These are phyloP conservation scores for Serendipita indica DNA, from an alignment of 768 basidiomycete genomes.

Conservation along the genomic window DNA sequence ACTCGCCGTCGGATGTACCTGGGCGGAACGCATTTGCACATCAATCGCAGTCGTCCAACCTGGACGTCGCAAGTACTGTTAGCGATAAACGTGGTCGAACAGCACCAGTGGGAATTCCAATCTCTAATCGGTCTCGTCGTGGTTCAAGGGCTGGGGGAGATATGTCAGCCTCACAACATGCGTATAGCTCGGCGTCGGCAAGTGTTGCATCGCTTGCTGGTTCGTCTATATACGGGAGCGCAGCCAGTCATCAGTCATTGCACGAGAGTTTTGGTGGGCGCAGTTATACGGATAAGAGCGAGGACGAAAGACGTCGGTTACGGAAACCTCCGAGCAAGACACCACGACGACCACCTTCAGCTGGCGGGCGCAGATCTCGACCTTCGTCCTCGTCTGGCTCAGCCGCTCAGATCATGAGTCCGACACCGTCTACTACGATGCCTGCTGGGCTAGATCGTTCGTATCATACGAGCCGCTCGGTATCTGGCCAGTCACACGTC, in stretches of 20 bases:
- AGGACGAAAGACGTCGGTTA: not conserved
- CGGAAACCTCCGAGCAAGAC: not conserved
- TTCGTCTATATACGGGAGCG: slow-evolving; percentile 3
- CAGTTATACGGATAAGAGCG: not conserved
- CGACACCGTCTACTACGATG: not conserved
- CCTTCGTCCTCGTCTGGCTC: not conserved
- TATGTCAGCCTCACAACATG: not conserved
- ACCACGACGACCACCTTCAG: not conserved
- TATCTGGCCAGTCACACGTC: not conserved
- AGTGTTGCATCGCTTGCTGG: not conserved
- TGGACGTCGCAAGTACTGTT: not conserved
- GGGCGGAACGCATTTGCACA: not conserved
- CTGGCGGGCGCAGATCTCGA: not conserved
- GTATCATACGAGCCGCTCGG: not conserved
- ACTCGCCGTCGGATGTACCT: slow-evolving; percentile 6
- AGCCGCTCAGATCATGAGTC: not conserved
- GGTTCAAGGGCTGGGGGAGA: not conserved
- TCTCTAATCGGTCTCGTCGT: not conserved
- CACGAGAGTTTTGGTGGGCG: not conserved
- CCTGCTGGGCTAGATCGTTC: not conserved
- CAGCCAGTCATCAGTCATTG: not conserved
- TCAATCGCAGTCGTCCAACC: not conserved
- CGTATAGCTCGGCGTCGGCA: not conserved
- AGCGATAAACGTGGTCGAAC: not conserved
- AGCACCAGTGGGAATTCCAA: not conserved